A percentile compares a stretch with the other conserved stretches of the same genome.
Conservation (phyloP, 192 early-diverging fungal species). For the Coemansia umbellata region DNA sequence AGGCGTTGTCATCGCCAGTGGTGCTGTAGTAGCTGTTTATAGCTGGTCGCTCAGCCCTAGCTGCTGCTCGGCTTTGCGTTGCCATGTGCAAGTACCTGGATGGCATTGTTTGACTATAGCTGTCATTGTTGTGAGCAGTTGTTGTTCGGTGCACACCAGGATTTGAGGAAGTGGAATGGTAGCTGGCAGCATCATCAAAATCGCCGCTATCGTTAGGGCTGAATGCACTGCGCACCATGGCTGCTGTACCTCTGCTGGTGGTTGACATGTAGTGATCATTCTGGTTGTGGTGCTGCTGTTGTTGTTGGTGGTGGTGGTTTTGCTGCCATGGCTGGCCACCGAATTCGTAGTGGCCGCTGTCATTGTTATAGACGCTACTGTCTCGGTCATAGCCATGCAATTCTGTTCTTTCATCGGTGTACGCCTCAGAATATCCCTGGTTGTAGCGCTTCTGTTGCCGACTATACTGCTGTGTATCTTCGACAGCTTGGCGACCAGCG, state of each 20-base stretch:
- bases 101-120: constrained; percentile 29
- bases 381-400: neutral
- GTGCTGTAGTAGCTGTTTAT: constrained; percentile 41
- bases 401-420: neutral
- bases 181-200: constrained; percentile 53
- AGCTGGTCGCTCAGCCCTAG: constrained; percentile 4
- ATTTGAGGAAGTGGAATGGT: constrained; percentile 50
- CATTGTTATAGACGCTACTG: neutral
- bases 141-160: constrained; percentile 21
- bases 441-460: constrained; percentile 1
- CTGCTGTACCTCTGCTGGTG: constrained; percentile 12
- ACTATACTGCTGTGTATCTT: neutral
- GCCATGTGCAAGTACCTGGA: constrained; percentile 36
- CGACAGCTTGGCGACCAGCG: constrained; percentile 29
- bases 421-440: neutral
- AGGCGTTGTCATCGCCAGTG: constrained; percentile 18
- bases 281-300: neutral
- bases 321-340: too few relatives aligned
- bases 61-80: constrained; percentile 14
- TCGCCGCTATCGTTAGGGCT: constrained; percentile 23
- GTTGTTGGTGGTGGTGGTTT: constrained; percentile 2
- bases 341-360: too few relatives aligned
- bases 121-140: constrained; percentile 5
- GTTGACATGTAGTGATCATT: neutral
- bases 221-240: constrained; percentile 15